phyloP scores from a whole-genome alignment of 2,329 filamentous ascomycete genomes.

The Botrytis aclada region DNA sequence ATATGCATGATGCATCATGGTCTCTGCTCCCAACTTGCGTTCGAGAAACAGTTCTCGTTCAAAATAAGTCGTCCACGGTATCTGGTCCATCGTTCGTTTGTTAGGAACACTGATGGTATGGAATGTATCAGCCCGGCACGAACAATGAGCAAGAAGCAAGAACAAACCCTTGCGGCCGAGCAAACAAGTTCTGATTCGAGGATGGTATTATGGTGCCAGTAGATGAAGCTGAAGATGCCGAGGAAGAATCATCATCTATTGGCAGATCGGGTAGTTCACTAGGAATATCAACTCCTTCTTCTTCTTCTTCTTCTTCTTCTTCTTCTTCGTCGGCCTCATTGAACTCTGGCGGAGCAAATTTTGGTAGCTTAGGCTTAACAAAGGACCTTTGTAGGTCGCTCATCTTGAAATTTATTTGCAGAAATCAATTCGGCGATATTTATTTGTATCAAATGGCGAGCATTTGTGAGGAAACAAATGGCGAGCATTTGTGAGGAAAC shows the following conservation, averaged over 20 bases:
- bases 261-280: conserved; percentile 42
- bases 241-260: conserved; percentile 64
- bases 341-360: conserved; percentile 54
- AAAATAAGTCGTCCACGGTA: conserved; percentile 85
- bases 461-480: no score
- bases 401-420: conserved; percentile 48
- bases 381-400: conserved; percentile 78
- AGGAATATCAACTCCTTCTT: conserved; percentile 39
- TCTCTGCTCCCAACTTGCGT: conserved; percentile 41
- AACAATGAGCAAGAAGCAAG: conserved; percentile 18
- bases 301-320: conserved; percentile 43
- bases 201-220: conserved; percentile 88
- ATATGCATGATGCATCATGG: conserved; percentile 77
- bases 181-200: conserved; percentile 68
- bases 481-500: neutral
- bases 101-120: conserved; percentile 32
- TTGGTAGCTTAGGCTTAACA: conserved; percentile 69
- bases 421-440: neutral
- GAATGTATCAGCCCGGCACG: conserved; percentile 20
- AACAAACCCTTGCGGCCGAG: conserved; percentile 63
- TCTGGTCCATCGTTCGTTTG: conserved; percentile 36
- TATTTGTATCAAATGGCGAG: neutral
- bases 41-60: conserved; percentile 78
- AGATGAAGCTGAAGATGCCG: conserved; percentile 74
- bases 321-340: conserved; percentile 52